phyloP scores from a whole-genome alignment of 805 yeast genomes.

The Metschnikowia similis region DNA sequence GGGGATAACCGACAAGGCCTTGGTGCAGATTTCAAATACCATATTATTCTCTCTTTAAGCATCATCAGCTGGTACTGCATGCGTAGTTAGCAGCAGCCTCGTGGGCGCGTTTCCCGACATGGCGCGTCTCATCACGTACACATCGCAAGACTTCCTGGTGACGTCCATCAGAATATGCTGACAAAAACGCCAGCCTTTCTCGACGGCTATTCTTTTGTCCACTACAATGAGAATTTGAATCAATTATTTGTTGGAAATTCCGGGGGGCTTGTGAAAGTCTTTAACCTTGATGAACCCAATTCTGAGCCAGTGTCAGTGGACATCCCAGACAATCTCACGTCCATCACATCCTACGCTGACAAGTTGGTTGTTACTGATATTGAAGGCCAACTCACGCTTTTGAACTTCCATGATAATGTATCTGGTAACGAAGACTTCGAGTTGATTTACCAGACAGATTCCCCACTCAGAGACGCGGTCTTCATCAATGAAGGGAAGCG shows the following conservation, averaged over 20 bases:
- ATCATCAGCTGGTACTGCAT: neutral
- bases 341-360: conserved; percentile 26
- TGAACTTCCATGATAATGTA: conserved; percentile 1
- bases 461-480: conserved; percentile 48
- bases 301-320: conserved; percentile 61
- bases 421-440: conserved; percentile 31
- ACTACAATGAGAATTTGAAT: conserved; percentile 21
- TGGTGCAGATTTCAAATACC: neutral
- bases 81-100: neutral
- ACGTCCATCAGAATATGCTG: conserved; percentile 9
- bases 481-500: conserved; percentile 61
- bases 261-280: conserved; percentile 50
- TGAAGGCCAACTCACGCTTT: conserved; percentile 34
- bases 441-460: conserved; percentile 41
- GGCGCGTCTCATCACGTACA: conserved; percentile 1
- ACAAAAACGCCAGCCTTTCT: conserved; percentile 33
- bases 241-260: conserved; percentile 50
- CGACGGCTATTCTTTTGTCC: conserved; percentile 38
- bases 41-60: neutral
- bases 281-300: conserved; percentile 44
- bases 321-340: conserved; percentile 43
- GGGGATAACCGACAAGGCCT: neutral
- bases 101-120: neutral
- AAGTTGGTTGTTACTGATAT: conserved; percentile 34
- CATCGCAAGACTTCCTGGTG: neutral